Evolutionary conservation across 305 asterid genomes (phyloP), one percentile per base, ranked within the genome.

Genomic region (Solanum chacoense): DNA sequence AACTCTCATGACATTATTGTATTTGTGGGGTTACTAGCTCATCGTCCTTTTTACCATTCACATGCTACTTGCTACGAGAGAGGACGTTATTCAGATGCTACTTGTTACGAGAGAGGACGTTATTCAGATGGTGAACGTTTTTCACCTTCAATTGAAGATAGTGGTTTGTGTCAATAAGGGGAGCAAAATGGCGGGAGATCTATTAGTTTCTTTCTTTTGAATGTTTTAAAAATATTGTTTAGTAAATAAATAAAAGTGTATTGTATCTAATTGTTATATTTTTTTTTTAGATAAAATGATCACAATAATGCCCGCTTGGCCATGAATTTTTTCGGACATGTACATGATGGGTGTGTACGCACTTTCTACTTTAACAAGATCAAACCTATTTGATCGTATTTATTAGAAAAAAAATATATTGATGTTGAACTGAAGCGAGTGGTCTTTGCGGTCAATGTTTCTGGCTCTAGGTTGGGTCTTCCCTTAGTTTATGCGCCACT

Each of bases 1-100:
- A 28, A 90, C 90, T 55, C 28, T 20, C 88, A 91, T 94, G 93
- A 18, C 94, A 88, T 86, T 59, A 55, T 84, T 34, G 87, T 89
- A 84, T 29, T 84, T 78, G 38, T 28, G 10, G 67, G 35, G 67
- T 80, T 14, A 2, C 0, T 2, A 2, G 6, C 2, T 78, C n/a
- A 0, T 37, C 3, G 18, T 67, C 36, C 69, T 40, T 40, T 50
- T 26, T 42, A 55, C 26, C 20, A 16, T 45, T 81, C 72, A 45
- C 20, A 18, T 45, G 29, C 11, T 81, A 78, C 4, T 9, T 31
- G 12, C 31, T 8, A 2, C 26, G 28, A 63, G 65, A 50, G 59
- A 50, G n/a, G n/a, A 8, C 2, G 12, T 26, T 12, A 29, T 2
- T 24, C 8, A 3, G 36, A 34, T 34, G 7, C 11, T 81, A 79